These are phyloP conservation scores for Megacollybia marginata DNA, from an alignment of 768 basidiomycete genomes.

Conservation along the genomic window DNA sequence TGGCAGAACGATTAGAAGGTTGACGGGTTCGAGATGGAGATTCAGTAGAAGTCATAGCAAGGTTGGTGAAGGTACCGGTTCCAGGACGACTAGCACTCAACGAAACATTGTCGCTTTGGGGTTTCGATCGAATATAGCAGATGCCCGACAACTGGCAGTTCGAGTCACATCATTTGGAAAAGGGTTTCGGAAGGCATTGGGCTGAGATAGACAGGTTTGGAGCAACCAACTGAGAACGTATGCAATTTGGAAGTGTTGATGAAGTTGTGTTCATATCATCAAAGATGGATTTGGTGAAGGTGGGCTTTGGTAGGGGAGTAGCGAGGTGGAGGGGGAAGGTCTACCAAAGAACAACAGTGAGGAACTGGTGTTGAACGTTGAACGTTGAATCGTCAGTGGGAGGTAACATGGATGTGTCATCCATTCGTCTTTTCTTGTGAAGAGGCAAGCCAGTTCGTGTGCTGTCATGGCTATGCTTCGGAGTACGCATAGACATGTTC, in stretches of 20 bases:
- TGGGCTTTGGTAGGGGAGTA: neutral
- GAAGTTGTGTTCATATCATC: neutral
- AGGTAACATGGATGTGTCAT: neutral
- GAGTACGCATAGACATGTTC: neutral
- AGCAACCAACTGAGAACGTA: neutral
- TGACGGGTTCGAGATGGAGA: too few species aligned
- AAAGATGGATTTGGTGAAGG: neutral
- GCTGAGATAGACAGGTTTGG: neutral
- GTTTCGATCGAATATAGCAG: too few species aligned
- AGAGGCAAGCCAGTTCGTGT: neutral
- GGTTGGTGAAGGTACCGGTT: too few species aligned
- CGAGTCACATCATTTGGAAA: neutral
- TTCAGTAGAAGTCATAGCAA: too few species aligned
- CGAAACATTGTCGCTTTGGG: too few species aligned
- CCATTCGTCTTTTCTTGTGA: constrained; percentile 1
- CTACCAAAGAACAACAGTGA: constrained; percentile 13
- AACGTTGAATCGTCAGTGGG: constrained; percentile 1
- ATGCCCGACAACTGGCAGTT: neutral
- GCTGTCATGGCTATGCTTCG: neutral
- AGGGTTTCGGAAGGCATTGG: neutral
- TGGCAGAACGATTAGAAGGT: too few species aligned
- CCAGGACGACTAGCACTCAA: too few species aligned
- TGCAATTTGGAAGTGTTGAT: neutral
- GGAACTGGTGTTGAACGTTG: too few species aligned
- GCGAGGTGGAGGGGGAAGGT: constrained; percentile 4